Base-by-base conservation (phyloP, 73 alveolate species). In the Stentor roeselii region DNA sequence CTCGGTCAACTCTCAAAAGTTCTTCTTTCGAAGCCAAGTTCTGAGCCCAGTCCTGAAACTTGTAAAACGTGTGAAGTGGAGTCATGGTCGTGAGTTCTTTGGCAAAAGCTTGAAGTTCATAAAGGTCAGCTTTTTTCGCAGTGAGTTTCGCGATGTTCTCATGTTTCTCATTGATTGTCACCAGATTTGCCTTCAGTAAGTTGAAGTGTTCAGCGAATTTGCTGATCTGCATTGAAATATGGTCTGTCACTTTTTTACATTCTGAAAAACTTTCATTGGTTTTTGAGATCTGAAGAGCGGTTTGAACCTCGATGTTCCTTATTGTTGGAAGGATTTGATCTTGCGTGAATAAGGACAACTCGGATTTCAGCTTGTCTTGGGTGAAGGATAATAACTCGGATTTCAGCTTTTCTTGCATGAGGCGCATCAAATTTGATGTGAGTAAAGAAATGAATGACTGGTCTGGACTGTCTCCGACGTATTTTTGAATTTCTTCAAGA, bases 111-210 rank as follows among this genome's bases (percentile, higher is more conserved):
- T 50, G 67, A 11, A 50, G 21, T 50, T 50, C 67, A 50, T 50
- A 50, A 50, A 50, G 67, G 67, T 50, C 67, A 50, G 67, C 67
- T 50, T 50, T 50, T n/a, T n/a, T n/a, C n/a, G n/a, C n/a, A n/a
- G n/a, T n/a, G n/a, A n/a, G n/a, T n/a, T n/a, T n/a, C n/a, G n/a
- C n/a, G n/a, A n/a, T n/a, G n/a, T n/a, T n/a, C n/a, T n/a, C n/a
- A n/a, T n/a, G n/a, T n/a, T n/a, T n/a, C n/a, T n/a, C n/a, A n/a
- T n/a, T n/a, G n/a, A n/a, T n/a, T n/a, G n/a, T n/a, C n/a, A n/a
- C n/a, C n/a, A n/a, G n/a, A n/a, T n/a, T n/a, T n/a, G n/a, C n/a
- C n/a, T 50, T 50, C 30, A 50, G 30, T 50, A 21, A 11, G 67
- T 11, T 50, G 21, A 50, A 6, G 6, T 50, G 67, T 6, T 50